These are phyloP conservation scores for Pterulicium gracile DNA, from an alignment of 1,284 basidiomycete genomes.

Conservation along the genomic window DNA sequence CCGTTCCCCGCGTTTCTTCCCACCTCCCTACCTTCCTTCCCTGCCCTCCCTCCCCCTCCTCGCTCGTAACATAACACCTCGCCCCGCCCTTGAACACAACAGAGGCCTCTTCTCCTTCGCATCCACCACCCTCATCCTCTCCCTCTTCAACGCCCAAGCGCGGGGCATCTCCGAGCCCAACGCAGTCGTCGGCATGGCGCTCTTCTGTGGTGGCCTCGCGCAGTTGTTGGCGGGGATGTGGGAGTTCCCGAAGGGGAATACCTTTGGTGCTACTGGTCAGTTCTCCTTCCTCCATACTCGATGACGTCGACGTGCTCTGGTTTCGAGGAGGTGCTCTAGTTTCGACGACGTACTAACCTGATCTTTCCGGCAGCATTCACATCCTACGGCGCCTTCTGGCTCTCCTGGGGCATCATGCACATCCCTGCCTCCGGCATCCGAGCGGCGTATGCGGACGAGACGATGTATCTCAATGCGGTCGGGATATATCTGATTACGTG, in stretches of 20 bases:
- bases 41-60: too few species aligned
- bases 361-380: background rate
- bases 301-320: background rate
- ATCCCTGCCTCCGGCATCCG: conserved; percentile 53
- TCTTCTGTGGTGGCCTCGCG: conserved; percentile 74
- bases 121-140: conserved; percentile 62
- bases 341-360: too few species aligned
- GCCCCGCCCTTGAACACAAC: too few species aligned
- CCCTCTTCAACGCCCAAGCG: conserved; percentile 51
- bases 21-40: too few species aligned
- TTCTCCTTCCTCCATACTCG: conserved; percentile 9
- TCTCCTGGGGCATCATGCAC: conserved; percentile 60
- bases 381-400: conserved; percentile 73
- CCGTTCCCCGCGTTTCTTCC: too few species aligned
- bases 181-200: conserved; percentile 76
- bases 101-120: conserved; percentile 68
- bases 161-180: conserved; percentile 48
- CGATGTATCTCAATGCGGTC: conserved; percentile 44
- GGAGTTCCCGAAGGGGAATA: conserved; percentile 72
- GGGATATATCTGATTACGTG: conserved; percentile 60
- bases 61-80: too few species aligned
- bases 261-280: conserved; percentile 60
- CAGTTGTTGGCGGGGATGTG: conserved; percentile 73
- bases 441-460: conserved; percentile 30
- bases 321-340: too few species aligned